phyloP scores from a whole-genome alignment of 1,139 yeast species.

The Petasospora fabianii region DNA sequence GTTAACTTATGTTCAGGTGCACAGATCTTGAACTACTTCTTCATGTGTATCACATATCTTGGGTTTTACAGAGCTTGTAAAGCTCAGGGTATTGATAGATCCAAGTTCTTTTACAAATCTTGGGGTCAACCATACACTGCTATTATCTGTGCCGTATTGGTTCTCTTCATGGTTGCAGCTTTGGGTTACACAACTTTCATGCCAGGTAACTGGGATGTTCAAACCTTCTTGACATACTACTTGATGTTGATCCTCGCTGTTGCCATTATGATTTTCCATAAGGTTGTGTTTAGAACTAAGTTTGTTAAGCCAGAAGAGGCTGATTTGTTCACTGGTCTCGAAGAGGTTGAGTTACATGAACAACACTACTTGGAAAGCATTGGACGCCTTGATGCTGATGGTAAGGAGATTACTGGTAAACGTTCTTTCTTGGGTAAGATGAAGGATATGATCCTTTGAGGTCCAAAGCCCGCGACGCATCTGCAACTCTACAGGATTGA shows the following conservation, averaged over 20 bases:
- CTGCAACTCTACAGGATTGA: too few species aligned
- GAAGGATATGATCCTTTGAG: too few species aligned
- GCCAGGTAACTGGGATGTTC: slow-evolving; percentile 56
- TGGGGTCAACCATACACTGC: slow-evolving; percentile 57
- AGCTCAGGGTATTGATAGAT: slow-evolving; percentile 50
- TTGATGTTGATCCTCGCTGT: slow-evolving; percentile 41
- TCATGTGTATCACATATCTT: slow-evolving; percentile 45
- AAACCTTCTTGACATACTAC: slow-evolving; percentile 52
- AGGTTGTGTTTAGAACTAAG: slow-evolving; percentile 48
- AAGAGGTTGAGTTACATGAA: slow-evolving; percentile 55
- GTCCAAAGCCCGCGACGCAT: too few species aligned
- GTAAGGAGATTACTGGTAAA: too few species aligned
- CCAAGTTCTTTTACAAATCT: slow-evolving; percentile 44
- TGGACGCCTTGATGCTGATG: too few species aligned
- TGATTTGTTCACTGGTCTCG: slow-evolving; percentile 50
- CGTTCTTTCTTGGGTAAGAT: too few species aligned
- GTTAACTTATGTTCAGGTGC: slow-evolving; percentile 48
- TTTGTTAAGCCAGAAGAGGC: slow-evolving; percentile 46
- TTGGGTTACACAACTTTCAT: slow-evolving; percentile 66
- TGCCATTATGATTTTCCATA: slow-evolving; percentile 52
- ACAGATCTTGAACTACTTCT: slow-evolving; percentile 43
- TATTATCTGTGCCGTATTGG: slow-evolving; percentile 45
- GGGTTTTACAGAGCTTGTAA: slow-evolving; percentile 54
- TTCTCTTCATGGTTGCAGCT: slow-evolving; percentile 53
- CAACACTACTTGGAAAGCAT: slow-evolving; percentile 20